These are phyloP conservation scores for Urochloa ruziziensis DNA, from an alignment of 176 grass and related monocot species.

Conservation along the genomic window DNA sequence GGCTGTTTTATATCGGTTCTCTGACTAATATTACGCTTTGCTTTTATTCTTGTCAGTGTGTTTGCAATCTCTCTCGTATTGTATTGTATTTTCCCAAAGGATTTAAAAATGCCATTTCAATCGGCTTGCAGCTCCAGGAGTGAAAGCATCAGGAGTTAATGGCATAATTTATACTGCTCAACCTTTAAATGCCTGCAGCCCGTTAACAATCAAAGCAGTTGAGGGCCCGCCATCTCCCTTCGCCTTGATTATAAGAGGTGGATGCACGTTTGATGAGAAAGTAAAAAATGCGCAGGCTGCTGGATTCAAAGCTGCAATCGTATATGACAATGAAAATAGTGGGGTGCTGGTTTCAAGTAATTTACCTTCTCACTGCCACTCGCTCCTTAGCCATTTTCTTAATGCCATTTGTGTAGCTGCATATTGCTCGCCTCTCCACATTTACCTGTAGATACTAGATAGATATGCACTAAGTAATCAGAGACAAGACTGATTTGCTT, in stretches of 20 bases:
- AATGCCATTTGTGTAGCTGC: neutral
- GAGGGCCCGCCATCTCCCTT: constrained; percentile 47
- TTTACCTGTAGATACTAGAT: neutral
- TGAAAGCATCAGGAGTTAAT: constrained; percentile 78
- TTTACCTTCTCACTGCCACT: constrained; percentile 9
- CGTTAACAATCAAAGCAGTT: constrained; percentile 47
- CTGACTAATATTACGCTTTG: neutral
- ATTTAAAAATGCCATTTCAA: constrained; percentile 27
- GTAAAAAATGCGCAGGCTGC: constrained; percentile 78
- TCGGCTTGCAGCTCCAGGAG: constrained; percentile 61
- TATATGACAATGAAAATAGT: constrained; percentile 80
- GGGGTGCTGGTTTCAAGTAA: constrained; percentile 85
- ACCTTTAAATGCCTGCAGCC: constrained; percentile 71
- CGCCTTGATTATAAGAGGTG: constrained; percentile 71
- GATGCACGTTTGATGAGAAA: constrained; percentile 90
- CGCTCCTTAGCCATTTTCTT: constrained; percentile 12
- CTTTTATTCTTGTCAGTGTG: neutral
- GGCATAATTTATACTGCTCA: constrained; percentile 64
- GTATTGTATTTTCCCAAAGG: constrained; percentile 1
- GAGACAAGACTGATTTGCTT: neutral
- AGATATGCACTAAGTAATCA: neutral
- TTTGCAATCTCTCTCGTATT: neutral
- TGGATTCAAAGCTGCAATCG: constrained; percentile 89
- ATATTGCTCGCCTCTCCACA: neutral
- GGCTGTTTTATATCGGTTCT: neutral